Percentiles rank a stretch among this genome's conserved stretches.
phyloP scores from a whole-genome alignment of 495 filamentous ascomycete species.

The Lophiotrema nucula region DNA sequence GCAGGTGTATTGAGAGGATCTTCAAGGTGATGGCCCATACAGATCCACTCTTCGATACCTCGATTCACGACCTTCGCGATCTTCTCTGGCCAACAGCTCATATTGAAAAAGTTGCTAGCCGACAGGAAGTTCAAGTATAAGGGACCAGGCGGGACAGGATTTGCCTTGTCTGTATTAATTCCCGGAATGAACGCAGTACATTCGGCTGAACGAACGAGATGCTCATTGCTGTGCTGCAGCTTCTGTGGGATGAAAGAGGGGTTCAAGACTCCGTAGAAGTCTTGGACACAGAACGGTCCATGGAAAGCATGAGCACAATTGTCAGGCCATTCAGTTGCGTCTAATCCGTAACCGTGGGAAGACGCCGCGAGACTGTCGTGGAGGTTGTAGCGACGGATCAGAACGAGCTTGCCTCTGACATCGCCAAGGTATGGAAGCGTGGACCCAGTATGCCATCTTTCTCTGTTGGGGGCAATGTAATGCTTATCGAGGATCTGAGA shows the following conservation, averaged over 20 bases:
- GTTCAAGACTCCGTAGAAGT: slow-evolving; percentile 88
- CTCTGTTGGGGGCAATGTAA: slow-evolving; percentile 59
- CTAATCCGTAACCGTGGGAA: slow-evolving; percentile 64
- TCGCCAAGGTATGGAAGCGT: slow-evolving; percentile 80
- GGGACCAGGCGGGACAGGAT: slow-evolving; percentile 47
- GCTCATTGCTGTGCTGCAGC: slow-evolving; percentile 67
- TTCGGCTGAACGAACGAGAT: slow-evolving; percentile 69
- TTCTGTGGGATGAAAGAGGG: slow-evolving; percentile 75
- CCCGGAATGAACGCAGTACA: slow-evolving; percentile 41
- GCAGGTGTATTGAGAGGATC: slow-evolving; percentile 31
- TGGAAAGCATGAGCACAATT: slow-evolving; percentile 76
- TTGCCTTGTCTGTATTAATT: slow-evolving; percentile 47
- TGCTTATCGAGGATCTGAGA: slow-evolving; percentile 66
- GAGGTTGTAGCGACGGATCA: slow-evolving; percentile 77
- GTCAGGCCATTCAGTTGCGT: slow-evolving; percentile 82
- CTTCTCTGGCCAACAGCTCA: slow-evolving; percentile 87
- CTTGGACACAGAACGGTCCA: slow-evolving; percentile 82
- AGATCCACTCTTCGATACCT: slow-evolving; percentile 77
- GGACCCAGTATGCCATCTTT: slow-evolving; percentile 75
- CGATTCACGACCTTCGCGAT: slow-evolving; percentile 92
- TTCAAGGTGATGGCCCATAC: slow-evolving; percentile 58
- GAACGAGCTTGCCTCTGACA: slow-evolving; percentile 76
- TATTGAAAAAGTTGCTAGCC: slow-evolving; percentile 89
- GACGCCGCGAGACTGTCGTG: slow-evolving; percentile 53
- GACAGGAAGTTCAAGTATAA: slow-evolving; percentile 90